A percentile compares a stretch with the other conserved stretches of the same genome.
Conservation (phyloP, 1,284 basidiomycete species). For the Phaffia rhodozyma region DNA sequence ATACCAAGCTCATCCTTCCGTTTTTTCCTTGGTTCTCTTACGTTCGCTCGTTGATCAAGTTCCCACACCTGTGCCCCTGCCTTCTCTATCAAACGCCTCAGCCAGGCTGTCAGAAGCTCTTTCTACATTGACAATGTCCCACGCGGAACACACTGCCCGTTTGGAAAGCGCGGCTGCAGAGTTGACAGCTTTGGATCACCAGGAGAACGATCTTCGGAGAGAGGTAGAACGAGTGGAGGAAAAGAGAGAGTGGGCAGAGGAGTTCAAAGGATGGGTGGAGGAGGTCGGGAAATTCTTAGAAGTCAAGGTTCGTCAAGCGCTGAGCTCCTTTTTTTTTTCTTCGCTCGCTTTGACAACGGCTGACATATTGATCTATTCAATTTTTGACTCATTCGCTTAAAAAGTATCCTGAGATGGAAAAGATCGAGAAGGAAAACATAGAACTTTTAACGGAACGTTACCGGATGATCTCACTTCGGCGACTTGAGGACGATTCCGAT, state of each 20-base stretch:
- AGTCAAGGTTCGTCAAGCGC: conserved; percentile 55
- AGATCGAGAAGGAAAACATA: conserved; percentile 67
- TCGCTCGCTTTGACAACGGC: not conserved
- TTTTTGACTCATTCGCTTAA: not conserved
- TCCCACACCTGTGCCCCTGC: conserved; percentile 39
- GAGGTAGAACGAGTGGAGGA: conserved; percentile 67
- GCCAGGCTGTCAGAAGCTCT: conserved; percentile 51
- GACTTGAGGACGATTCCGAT: conserved; percentile 63
- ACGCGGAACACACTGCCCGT: conserved; percentile 20
- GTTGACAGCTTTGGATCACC: conserved; percentile 52
- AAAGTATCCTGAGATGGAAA: conserved; percentile 70
- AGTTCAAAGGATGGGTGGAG: conserved; percentile 77
- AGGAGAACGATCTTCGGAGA: conserved; percentile 65
- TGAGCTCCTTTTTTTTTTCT: not conserved
- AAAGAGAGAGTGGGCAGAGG: conserved; percentile 75
- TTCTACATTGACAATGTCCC: conserved; percentile 41
- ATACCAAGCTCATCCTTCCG: conserved; percentile 34
- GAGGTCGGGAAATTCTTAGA: conserved; percentile 77
- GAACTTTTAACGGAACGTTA: conserved; percentile 62
- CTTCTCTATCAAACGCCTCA: conserved; percentile 58
- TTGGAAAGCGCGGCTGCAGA: conserved; percentile 44
- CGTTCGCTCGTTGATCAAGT: conserved; percentile 47
- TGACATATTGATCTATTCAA: conserved; percentile 2
- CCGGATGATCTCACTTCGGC: conserved; percentile 54
- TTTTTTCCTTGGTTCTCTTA: conserved; percentile 39